Evolutionary conservation across 805 yeast genomes (phyloP).

Genomic region (Scheffersomyces amazonensis): DNA sequence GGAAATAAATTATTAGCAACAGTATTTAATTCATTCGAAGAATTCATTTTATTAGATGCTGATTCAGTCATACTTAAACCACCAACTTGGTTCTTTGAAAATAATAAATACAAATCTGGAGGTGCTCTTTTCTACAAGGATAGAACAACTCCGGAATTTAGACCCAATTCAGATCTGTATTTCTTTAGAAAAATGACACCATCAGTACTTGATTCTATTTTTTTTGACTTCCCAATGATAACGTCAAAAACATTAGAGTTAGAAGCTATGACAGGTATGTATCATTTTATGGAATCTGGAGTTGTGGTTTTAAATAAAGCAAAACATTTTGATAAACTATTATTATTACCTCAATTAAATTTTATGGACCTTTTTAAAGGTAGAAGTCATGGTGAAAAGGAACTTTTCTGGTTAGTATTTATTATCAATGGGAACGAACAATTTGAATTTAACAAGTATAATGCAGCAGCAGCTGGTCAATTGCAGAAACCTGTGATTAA

Average conservation of each 20-base stretch:
- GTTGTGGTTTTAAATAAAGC: constrained; percentile 23
- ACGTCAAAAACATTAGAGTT: constrained; percentile 27
- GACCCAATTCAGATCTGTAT: constrained; percentile 18
- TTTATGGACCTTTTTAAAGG: constrained; percentile 19
- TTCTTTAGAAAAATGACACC: constrained; percentile 26
- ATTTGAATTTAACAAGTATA: constrained; percentile 20
- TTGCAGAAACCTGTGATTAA: constrained; percentile 23
- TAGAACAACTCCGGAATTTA: constrained; percentile 23
- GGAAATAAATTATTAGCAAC: constrained; percentile 54
- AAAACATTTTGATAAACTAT: constrained; percentile 21
- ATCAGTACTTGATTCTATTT: constrained; percentile 19
- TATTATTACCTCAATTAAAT: constrained; percentile 28
- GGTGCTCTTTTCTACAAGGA: constrained; percentile 36
- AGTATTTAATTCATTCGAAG: constrained; percentile 56
- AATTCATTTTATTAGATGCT: constrained; percentile 52
- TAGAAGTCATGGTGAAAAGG: constrained; percentile 29
- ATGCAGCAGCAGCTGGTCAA: constrained; percentile 28
- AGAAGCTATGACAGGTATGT: constrained; percentile 34
- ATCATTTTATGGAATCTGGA: constrained; percentile 36
- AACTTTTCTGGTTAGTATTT: constrained; percentile 29
- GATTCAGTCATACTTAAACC: constrained; percentile 40
- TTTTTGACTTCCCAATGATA: constrained; percentile 35
- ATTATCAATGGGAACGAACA: constrained; percentile 24
- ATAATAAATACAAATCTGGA: constrained; percentile 24
- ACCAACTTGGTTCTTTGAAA: constrained; percentile 26